These are phyloP conservation scores for Drosera spatulata DNA, from an alignment of 179 eudicot species.

Conservation along the genomic window DNA sequence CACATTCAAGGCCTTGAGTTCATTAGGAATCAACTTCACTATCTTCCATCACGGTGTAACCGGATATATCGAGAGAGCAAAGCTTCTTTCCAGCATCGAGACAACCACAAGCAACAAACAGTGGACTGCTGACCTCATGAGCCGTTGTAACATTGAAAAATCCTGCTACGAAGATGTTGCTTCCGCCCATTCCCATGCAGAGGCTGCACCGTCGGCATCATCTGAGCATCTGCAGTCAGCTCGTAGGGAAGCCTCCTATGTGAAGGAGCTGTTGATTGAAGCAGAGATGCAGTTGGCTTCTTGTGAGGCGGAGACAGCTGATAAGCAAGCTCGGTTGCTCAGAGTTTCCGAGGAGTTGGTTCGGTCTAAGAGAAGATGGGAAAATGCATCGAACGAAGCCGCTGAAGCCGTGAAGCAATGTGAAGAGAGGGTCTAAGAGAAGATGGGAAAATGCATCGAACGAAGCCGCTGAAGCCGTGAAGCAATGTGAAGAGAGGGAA, in stretches of 20 bases:
- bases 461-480: constrained; percentile 15
- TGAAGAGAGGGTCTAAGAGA: constrained; percentile 9
- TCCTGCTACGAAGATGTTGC: constrained; percentile 10
- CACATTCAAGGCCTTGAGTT: constrained; percentile 14
- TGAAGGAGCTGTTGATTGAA: constrained; percentile 4
- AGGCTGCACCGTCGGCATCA: constrained; percentile 9
- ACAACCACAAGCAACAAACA: not conserved
- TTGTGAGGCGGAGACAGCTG: constrained; percentile 11
- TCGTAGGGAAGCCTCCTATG: constrained; percentile 5
- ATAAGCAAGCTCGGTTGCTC: not conserved
- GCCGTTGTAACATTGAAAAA: constrained; percentile 5
- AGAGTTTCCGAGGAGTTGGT: constrained; percentile 7
- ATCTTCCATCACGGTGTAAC: constrained; percentile 11
- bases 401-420: constrained; percentile 11
- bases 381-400: constrained; percentile 10
- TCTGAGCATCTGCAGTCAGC: constrained; percentile 6
- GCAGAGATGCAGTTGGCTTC: constrained; percentile 5
- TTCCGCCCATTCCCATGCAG: constrained; percentile 6
- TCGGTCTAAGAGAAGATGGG: constrained; percentile 12
- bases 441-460: constrained; percentile 7
- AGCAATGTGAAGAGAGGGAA: constrained; percentile 10
- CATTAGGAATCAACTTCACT: constrained; percentile 14
- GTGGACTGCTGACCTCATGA: constrained; percentile 4
- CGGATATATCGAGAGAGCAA: constrained; percentile 16
- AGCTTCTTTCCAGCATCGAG: constrained; percentile 12